These are phyloP conservation scores for Elsinoe necatrix DNA, from an alignment of 2,329 filamentous ascomycete species.

Conservation along the genomic window DNA sequence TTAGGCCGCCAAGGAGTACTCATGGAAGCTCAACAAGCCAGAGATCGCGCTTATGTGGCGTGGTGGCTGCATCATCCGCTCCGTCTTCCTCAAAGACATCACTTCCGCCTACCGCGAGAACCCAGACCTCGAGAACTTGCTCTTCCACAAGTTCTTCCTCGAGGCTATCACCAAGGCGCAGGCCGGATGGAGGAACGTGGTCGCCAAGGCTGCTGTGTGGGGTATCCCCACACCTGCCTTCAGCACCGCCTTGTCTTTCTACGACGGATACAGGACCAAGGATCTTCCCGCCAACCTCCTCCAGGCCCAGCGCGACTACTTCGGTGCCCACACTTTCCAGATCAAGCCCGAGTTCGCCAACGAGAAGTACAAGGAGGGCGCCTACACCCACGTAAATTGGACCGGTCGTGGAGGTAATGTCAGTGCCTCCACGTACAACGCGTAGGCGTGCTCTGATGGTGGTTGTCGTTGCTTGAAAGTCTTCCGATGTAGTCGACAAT, in stretches of 20 bases:
- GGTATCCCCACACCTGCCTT: conserved; percentile 95
- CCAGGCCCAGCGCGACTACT: conserved; percentile 99
- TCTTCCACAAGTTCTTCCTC: conserved; percentile 99
- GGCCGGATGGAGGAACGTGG: conserved; percentile 77
- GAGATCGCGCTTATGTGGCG: conserved; percentile 99
- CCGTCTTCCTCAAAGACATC: conserved; percentile 99
- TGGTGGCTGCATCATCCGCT: conserved; percentile 98
- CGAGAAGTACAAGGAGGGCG: conserved; percentile 64
- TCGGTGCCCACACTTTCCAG: conserved; percentile 57
- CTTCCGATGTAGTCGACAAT: background rate
- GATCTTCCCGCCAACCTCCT: conserved; percentile 96
- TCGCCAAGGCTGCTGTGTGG: conserved; percentile 84
- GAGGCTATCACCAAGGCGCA: conserved; percentile 97
- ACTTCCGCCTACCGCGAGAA: conserved; percentile 91
- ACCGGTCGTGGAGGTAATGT: conserved; percentile 96
- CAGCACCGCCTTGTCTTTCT: conserved; percentile 95
- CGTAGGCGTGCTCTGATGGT: background rate
- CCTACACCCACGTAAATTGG: conserved; percentile 99
- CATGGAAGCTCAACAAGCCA: conserved; percentile 99
- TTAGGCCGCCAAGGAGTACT: conserved; percentile 88
- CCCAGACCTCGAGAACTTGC: conserved; percentile 91
- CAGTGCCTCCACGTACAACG: conserved; percentile 39
- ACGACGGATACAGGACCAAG: conserved; percentile 96
- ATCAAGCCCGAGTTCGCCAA: conserved; percentile 46
- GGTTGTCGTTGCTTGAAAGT: background rate